Percentiles rank a stretch among this genome's conserved stretches.
Evolutionary conservation across 371 early-diverging fungal species (phyloP).

Genomic region (Zychaea mexicana): DNA sequence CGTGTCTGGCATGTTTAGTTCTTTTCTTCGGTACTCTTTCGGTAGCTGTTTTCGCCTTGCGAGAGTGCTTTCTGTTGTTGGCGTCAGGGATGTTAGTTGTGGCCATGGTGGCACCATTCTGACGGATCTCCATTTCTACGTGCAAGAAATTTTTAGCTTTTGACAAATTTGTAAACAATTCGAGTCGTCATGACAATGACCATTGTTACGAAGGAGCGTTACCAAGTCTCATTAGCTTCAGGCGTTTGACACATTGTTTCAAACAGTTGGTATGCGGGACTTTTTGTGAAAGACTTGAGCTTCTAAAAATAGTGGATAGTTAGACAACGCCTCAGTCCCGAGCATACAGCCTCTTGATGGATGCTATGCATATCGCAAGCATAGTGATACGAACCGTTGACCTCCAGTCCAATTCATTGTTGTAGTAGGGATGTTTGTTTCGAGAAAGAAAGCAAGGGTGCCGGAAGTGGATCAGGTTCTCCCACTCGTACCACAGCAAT

Average conservation of each 20-base stretch:
- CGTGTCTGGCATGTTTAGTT: not conserved
- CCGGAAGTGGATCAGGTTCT: not conserved
- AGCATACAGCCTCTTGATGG: no score
- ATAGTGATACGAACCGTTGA: constrained; percentile 11
- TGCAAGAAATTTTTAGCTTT: not conserved
- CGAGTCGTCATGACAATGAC: not conserved
- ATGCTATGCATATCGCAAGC: not conserved
- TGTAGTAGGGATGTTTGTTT: not conserved
- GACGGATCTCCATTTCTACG: not conserved
- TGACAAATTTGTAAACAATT: no score
- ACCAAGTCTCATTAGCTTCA: constrained; percentile 8
- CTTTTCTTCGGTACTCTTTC: not conserved
- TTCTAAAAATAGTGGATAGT: no score
- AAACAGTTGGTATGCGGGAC: not conserved
- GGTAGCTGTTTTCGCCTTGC: no score
- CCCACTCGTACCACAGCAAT: not conserved
- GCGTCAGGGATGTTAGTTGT: no score
- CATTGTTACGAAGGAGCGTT: not conserved
- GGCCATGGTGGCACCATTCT: no score
- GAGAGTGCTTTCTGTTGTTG: no score
- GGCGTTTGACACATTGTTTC: not conserved
- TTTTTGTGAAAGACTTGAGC: not conserved
- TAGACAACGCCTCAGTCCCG: no score
- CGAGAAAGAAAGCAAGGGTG: not conserved
- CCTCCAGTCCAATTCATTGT: constrained; percentile 20